Evolutionary conservation across 768 basidiomycete genomes (phyloP).

Genomic region (Mycena filopes): DNA sequence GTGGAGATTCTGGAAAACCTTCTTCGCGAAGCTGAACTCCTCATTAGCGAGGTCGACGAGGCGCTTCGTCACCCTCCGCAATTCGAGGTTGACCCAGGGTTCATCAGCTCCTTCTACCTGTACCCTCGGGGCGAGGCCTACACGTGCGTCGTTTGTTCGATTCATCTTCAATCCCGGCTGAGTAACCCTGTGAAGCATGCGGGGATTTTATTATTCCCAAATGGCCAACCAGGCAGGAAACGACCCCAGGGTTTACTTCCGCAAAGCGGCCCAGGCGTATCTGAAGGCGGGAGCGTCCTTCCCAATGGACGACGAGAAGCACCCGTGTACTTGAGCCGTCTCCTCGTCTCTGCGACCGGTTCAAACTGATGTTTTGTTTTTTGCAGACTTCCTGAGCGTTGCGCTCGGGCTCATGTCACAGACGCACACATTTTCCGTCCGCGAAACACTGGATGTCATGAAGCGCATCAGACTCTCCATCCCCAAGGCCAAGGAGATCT

Average conservation of each 20-base stretch:
- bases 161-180: neutral
- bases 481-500: conserved; percentile 27
- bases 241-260: neutral
- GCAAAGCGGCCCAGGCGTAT: conserved; percentile 28
- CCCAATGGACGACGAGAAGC: conserved; percentile 35
- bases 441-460: conserved; percentile 26
- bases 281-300: conserved; percentile 25
- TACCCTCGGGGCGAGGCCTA: conserved; percentile 33
- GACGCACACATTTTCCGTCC: conserved; percentile 12
- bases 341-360: neutral
- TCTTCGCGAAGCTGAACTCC: conserved; percentile 23
- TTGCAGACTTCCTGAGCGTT: conserved; percentile 13
- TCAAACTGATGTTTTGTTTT: neutral
- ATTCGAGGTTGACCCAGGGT: conserved; percentile 19
- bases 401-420: conserved; percentile 18
- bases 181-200: conserved; percentile 14
- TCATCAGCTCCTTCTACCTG: conserved; percentile 23
- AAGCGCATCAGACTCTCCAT: conserved; percentile 13
- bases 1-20: conserved; percentile 15
- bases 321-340: conserved; percentile 20
- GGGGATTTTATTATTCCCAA: conserved; percentile 26
- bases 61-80: conserved; percentile 10
- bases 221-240: neutral
- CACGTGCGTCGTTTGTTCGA: conserved; percentile 15
- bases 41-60: conserved; percentile 27